Conservation (phyloP, 768 basidiomycete genomes). For the Naganishia friedmannii region DNA sequence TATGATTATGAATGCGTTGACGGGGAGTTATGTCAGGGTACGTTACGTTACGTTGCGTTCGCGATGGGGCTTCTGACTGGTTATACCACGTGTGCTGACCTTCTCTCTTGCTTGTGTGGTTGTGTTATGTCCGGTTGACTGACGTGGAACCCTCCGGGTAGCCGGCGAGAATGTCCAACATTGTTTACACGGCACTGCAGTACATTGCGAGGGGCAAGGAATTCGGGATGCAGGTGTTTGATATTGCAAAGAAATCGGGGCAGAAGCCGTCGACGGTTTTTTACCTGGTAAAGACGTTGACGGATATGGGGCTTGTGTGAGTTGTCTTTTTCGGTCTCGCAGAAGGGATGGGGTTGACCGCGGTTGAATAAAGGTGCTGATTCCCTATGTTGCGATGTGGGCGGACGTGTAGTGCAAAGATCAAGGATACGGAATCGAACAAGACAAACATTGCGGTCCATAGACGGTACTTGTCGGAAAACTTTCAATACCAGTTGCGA, state of each 20-base stretch:
- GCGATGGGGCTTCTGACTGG: not conserved
- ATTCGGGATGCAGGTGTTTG: constrained; percentile 19
- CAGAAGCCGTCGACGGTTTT: constrained; percentile 25
- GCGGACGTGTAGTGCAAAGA: constrained; percentile 19
- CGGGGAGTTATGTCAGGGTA: constrained; percentile 25
- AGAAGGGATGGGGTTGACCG: no score
- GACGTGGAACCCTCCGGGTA: not conserved
- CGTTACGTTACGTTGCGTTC: not conserved
- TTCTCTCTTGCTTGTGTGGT: not conserved
- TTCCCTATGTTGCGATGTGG: not conserved
- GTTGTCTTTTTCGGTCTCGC: not conserved
- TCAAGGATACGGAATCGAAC: constrained; percentile 22
- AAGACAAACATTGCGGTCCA: constrained; percentile 28
- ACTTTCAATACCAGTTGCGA: constrained; percentile 14
- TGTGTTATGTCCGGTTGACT: not conserved
- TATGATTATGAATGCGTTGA: constrained; percentile 22
- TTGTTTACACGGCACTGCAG: constrained; percentile 18
- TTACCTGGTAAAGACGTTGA: constrained; percentile 29
- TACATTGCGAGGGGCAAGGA: constrained; percentile 17
- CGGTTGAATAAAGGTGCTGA: not conserved
- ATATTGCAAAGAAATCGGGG: constrained; percentile 22
- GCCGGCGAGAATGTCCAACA: constrained; percentile 12
- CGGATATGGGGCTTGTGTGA: constrained; percentile 30
- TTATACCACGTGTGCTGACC: not conserved
- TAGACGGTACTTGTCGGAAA: constrained; percentile 24